Base-by-base conservation (phyloP, 2,329 filamentous ascomycete genomes). In the Cephalotrichum gorgonifer region DNA sequence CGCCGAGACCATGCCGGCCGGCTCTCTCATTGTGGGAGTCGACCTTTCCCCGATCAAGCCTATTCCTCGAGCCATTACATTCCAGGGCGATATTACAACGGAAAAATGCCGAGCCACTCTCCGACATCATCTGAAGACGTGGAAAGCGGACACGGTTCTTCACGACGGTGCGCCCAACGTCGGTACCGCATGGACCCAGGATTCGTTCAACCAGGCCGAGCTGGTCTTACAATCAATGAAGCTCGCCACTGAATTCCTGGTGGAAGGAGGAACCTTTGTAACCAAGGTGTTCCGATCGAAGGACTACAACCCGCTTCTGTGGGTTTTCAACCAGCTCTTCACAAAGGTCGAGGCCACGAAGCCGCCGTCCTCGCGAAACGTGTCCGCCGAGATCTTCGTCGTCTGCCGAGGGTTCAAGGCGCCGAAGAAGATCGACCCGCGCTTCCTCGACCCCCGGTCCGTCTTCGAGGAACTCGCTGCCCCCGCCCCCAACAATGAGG, bases 121-220 rank as follows among this genome's bases (percentile, higher is more conserved):
- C 54, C 77, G 89, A 60, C 79, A 84, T 51, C 90, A 98, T 61
- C 70, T 98, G 44, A 97, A 97, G 70, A 90, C 88, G 11, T 91
- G 88, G 86, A 97, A 97, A 65, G 90, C 88, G 20, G 93, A 98
- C 64, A 88, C 86, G 0, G 93, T 98, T 5, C 74, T 98, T 35
- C 93, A 98, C 70, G 93, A 98, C 64, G 93, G 93, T 68, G 93
- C 93, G 1, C 93, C 93, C 43, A 98, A 98, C 60, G 93, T 98
- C 51, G 93, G 93, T 81, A 91, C 89, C 1, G 90, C 93, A 0
- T 98, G 93, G 93, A 86, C 90, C 41, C 93, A 98, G 70, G 93
- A 98, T 73, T 93, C 93, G 42, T 98, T 95, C 76, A 91, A 91
- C 54, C 93, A 98, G 68, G 93, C 91, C 51, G 91, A 97, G 68